Base-by-base conservation (phyloP, 2,329 filamentous ascomycete species). In the Aspergillus novoparasiticus region DNA sequence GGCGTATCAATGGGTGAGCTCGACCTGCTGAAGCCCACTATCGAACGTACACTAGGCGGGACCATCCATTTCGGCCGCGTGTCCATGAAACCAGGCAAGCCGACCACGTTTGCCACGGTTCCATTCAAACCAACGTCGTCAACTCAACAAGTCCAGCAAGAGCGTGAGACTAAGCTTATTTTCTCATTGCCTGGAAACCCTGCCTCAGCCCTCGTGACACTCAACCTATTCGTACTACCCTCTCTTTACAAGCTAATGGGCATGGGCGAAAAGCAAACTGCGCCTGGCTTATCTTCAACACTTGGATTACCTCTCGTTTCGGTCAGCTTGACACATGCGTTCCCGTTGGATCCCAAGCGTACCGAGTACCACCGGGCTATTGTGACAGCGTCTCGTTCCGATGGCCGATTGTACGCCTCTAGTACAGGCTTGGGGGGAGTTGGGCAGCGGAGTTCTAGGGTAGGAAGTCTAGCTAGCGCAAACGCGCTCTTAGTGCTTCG, bases 1-100 rank as follows among this genome's bases (percentile, higher is more conserved):
- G 95, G 95, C 55, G 95, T 98, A 23, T 96, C 92, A 11, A 99
- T 99, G 95, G 95, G 95, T 61, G 95, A 99, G 79, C 87, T 97
- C 2, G 95, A 99, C 77, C 89, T 99, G 9, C 87, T 99, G 23
- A 99, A 99, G 76, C 94, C 95, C 0, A 98, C 94, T 0, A 92
- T 99, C 71, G 95, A 98, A 81, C 90, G 94, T 48, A 85, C 89
- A 1, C 86, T 99, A 1, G 93, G 93, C 61, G 95, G 95, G 9
- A 95, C 90, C 0, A 97, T 99, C 68, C 95, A 97, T 78, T 99
- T 99, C 71, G 95, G 95, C 28, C 90, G 95, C 3, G 95, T 99
- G 3, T 87, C 90, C 60, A 98, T 99, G 95, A 99, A 99, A 81
- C 95, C 95, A 0, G 95, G 95, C 5, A 99, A 98, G 79, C 95